Percentiles rank a stretch among this genome's conserved stretches.
These are phyloP conservation scores for Hypoxylon sp. DNA, from an alignment of 2,329 filamentous ascomycete genomes.

Conservation along the genomic window DNA sequence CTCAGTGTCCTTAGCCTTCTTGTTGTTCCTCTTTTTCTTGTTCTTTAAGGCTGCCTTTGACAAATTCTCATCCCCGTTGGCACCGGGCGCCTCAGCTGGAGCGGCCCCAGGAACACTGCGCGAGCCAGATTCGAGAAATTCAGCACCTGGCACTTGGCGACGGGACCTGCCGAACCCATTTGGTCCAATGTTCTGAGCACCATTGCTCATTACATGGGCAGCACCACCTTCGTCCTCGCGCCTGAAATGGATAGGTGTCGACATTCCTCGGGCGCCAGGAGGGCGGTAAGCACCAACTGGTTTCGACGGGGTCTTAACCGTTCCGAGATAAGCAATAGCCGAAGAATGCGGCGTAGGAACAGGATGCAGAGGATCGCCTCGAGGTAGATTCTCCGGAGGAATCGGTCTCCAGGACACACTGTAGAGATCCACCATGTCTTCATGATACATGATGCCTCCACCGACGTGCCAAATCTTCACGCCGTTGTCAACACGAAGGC, in stretches of 20 bases:
- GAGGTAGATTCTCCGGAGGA: slow-evolving; percentile 69
- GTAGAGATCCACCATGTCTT: slow-evolving; percentile 96
- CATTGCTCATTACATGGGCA: slow-evolving; percentile 85
- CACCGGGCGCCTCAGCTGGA: slow-evolving; percentile 72
- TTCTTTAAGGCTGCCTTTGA: slow-evolving; percentile 93
- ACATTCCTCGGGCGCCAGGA: slow-evolving; percentile 89
- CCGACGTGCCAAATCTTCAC: slow-evolving; percentile 95
- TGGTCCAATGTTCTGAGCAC: slow-evolving; percentile 75
- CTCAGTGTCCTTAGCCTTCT: slow-evolving; percentile 88
- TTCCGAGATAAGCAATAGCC: slow-evolving; percentile 84
- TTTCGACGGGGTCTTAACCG: slow-evolving; percentile 94
- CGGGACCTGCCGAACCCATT: slow-evolving; percentile 86
- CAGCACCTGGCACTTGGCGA: slow-evolving; percentile 89
- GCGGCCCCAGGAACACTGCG: slow-evolving; percentile 77
- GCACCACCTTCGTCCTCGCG: slow-evolving; percentile 96
- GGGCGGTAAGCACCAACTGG: slow-evolving; percentile 97
- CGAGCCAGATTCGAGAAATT: slow-evolving; percentile 71
- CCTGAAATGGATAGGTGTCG: slow-evolving; percentile 94
- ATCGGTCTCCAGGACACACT: slow-evolving; percentile 90
- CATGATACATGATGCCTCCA: slow-evolving; percentile 92
- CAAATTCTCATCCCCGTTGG: slow-evolving; percentile 78
- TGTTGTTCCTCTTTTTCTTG: slow-evolving; percentile 96
- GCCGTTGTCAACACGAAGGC: slow-evolving; percentile 96
- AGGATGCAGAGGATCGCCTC: slow-evolving; percentile 79
- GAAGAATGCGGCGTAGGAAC: slow-evolving; percentile 86